Conservation (phyloP, 2,329 filamentous ascomycete genomes). For the Exophiala calicioides region DNA sequence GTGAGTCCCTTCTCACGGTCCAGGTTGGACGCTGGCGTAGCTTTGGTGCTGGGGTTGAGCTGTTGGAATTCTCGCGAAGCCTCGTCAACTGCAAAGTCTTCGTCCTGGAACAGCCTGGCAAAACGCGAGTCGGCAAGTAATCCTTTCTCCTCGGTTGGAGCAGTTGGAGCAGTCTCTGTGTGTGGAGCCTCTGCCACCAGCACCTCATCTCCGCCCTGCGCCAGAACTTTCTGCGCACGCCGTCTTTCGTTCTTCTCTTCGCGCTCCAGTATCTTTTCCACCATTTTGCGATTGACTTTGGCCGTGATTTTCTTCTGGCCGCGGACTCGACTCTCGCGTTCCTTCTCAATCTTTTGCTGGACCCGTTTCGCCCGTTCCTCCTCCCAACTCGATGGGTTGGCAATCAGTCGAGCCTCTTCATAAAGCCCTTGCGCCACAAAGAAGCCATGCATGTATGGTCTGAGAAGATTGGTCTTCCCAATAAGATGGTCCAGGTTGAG, state of each 20-base stretch:
- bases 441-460: slow-evolving; percentile 99
- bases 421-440: slow-evolving; percentile 95
- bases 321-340: slow-evolving; percentile 90
- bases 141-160: slow-evolving; percentile 49
- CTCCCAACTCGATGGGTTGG: slow-evolving; percentile 91
- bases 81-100: slow-evolving; percentile 91
- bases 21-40: slow-evolving; percentile 29
- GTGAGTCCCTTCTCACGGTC: slow-evolving; percentile 55
- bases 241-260: slow-evolving; percentile 58
- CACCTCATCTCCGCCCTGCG: slow-evolving; percentile 58
- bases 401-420: slow-evolving; percentile 89
- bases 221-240: slow-evolving; percentile 49
- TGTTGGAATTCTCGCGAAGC: slow-evolving; percentile 80
- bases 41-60: slow-evolving; percentile 81
- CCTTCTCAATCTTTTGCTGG: slow-evolving; percentile 94
- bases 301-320: slow-evolving; percentile 85
- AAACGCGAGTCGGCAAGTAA: slow-evolving; percentile 86
- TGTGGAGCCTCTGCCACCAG: slow-evolving; percentile 35
- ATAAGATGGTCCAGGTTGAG: slow-evolving; percentile 87
- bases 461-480: slow-evolving; percentile 82
- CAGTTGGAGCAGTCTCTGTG: slow-evolving; percentile 3
- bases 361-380: slow-evolving; percentile 88
- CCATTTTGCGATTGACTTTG: slow-evolving; percentile 79
- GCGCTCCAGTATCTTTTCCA: slow-evolving; percentile 61
- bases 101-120: slow-evolving; percentile 83